Conservation (phyloP, 495 filamentous ascomycete genomes). For the Neurospora sp. region DNA sequence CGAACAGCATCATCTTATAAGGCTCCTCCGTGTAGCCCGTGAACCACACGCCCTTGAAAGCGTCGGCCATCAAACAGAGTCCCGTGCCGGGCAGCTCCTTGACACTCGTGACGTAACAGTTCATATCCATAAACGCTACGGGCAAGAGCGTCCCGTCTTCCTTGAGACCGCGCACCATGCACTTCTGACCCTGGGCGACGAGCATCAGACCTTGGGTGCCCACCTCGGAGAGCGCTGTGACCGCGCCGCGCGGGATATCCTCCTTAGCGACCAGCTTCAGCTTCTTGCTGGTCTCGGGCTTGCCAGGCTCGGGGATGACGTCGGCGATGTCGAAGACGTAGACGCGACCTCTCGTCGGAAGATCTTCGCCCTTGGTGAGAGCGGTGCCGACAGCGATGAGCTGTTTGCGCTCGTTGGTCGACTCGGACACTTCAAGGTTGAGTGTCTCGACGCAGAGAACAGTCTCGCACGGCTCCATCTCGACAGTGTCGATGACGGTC, state of each 20-base stretch:
- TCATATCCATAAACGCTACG: conserved; percentile 97
- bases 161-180: conserved; percentile 91
- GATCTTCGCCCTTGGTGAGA: conserved; percentile 76
- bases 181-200: conserved; percentile 90
- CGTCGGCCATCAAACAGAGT: conserved; percentile 76
- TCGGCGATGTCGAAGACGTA: conserved; percentile 87
- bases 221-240: conserved; percentile 75
- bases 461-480: conserved; percentile 60
- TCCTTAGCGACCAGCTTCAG: conserved; percentile 82
- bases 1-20: conserved; percentile 90
- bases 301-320: conserved; percentile 80
- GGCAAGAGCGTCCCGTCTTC: conserved; percentile 87
- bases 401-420: conserved; percentile 71
- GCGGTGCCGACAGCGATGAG: conserved; percentile 81
- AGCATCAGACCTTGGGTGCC: conserved; percentile 91
- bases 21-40: conserved; percentile 90
- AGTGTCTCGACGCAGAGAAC: conserved; percentile 74
- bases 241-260: conserved; percentile 79
- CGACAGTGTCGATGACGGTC: conserved; percentile 64
- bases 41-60: conserved; percentile 89
- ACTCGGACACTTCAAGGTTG: conserved; percentile 80
- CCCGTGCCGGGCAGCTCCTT: conserved; percentile 78
- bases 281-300: conserved; percentile 72
- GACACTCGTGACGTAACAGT: conserved; percentile 73
- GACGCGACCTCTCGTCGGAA: conserved; percentile 70